phyloP scores from a whole-genome alignment of 257 asterid genomes.

The Plantago elongata region DNA sequence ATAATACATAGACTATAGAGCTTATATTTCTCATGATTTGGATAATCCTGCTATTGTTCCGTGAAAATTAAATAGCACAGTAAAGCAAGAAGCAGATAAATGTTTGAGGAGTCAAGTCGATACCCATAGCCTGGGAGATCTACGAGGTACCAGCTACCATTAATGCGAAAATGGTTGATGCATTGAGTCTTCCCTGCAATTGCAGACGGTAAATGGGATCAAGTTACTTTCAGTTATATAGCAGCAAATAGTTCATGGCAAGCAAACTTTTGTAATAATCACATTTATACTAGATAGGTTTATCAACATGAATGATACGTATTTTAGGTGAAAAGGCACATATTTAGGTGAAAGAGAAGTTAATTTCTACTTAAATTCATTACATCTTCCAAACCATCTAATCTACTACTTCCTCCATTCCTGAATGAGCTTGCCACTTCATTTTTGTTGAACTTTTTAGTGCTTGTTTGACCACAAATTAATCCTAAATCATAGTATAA shows the following conservation, averaged over 20 bases:
- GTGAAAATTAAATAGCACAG: neutral
- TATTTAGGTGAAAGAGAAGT: too few species aligned
- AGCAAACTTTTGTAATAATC: neutral
- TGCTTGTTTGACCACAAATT: too few species aligned
- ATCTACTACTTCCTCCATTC: too few species aligned
- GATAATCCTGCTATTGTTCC: neutral
- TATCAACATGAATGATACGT: neutral
- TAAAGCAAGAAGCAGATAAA: neutral
- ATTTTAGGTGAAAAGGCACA: neutral
- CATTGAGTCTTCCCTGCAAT: slow-evolving; percentile 97
- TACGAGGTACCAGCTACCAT: slow-evolving; percentile 89
- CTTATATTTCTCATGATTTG: neutral
- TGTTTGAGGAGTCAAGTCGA: slow-evolving; percentile 7
- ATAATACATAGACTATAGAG: neutral
- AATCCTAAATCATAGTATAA: too few species aligned
- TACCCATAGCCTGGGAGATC: slow-evolving; percentile 99
- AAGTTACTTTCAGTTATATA: neutral
- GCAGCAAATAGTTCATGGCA: neutral
- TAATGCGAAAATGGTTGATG: slow-evolving; percentile 90
- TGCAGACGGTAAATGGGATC: neutral
- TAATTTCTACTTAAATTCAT: too few species aligned
- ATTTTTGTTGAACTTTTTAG: too few species aligned
- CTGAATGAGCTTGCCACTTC: too few species aligned
- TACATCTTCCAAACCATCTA: too few species aligned
- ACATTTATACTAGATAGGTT: neutral